Evolutionary conservation across 2,329 filamentous ascomycete species (phyloP).

Genomic region (Penicillium polonicum): DNA sequence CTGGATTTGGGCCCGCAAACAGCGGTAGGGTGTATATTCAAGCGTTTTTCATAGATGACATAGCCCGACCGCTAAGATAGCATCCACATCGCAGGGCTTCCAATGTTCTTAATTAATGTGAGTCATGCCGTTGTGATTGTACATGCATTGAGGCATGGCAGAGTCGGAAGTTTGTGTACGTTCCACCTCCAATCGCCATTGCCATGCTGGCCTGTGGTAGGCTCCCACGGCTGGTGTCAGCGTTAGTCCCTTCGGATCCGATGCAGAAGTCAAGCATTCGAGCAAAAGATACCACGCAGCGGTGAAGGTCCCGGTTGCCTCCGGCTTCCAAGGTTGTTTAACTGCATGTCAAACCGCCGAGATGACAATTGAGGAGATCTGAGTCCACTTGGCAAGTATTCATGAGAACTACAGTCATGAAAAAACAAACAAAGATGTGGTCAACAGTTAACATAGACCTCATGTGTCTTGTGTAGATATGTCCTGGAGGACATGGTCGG

Average conservation of each 20-base stretch:
- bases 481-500: slow-evolving; percentile 1
- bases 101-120: slow-evolving; percentile 3
- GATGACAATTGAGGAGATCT: slow-evolving; percentile 3
- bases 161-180: slow-evolving; percentile 1
- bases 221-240: background rate
- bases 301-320: slow-evolving; percentile 17
- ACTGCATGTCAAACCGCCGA: slow-evolving; percentile 4
- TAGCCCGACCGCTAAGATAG: slow-evolving; percentile 3
- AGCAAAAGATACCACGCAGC: slow-evolving; percentile 9
- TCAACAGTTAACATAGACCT: background rate
- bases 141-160: slow-evolving; percentile 11
- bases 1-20: background rate
- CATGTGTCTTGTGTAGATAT: background rate
- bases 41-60: background rate
- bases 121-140: slow-evolving; percentile 4
- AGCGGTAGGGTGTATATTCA: slow-evolving; percentile 5
- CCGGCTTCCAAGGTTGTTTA: slow-evolving; percentile 3
- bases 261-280: slow-evolving; percentile 8
- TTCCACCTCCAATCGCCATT: slow-evolving; percentile 5
- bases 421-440: background rate
- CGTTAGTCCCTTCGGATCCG: slow-evolving; percentile 1
- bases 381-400: background rate
- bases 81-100: background rate
- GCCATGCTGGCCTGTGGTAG: background rate
- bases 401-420: background rate